Conservation (phyloP, 164 flowering plant genomes). For the Liriodendron chinense region DNA sequence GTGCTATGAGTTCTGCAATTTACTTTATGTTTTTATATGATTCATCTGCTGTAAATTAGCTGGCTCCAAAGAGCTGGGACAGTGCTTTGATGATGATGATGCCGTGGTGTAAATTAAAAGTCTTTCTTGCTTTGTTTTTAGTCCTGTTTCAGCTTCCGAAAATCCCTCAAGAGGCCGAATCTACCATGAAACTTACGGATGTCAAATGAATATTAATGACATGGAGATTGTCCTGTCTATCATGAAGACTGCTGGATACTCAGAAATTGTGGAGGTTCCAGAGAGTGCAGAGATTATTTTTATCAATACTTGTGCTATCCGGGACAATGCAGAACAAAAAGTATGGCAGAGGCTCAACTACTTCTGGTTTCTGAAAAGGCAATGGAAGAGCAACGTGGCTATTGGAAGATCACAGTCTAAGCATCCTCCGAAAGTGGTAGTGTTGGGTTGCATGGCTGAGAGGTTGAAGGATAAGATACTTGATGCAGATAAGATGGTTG, state of each 20-base stretch:
- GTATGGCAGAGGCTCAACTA: conserved; percentile 98
- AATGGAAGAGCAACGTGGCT: conserved; percentile 86
- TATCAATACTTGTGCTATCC: conserved; percentile 92
- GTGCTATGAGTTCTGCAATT: neutral
- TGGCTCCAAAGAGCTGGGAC: neutral
- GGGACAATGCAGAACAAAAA: conserved; percentile 97
- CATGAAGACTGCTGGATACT: conserved; percentile 88
- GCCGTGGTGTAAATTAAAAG: neutral
- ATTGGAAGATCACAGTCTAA: conserved; percentile 77
- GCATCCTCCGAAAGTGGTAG: conserved; percentile 91
- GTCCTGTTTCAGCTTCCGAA: conserved; percentile 43
- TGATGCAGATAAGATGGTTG: conserved; percentile 99
- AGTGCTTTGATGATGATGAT: neutral
- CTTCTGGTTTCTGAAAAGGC: conserved; percentile 96
- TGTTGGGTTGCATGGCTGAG: conserved; percentile 98
- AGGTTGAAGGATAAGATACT: conserved; percentile 93
- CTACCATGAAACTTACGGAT: conserved; percentile 97
- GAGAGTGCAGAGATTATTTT: conserved; percentile 96
- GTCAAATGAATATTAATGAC: conserved; percentile 96
- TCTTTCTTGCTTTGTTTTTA: conserved; percentile 16
- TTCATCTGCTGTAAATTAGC: neutral
- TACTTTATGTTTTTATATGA: neutral
- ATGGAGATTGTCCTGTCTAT: conserved; percentile 96
- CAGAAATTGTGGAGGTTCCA: conserved; percentile 68
- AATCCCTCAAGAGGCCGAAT: conserved; percentile 64